Evolutionary conservation across 768 basidiomycete genomes (phyloP).

Genomic region (Psilocybe sp.): DNA sequence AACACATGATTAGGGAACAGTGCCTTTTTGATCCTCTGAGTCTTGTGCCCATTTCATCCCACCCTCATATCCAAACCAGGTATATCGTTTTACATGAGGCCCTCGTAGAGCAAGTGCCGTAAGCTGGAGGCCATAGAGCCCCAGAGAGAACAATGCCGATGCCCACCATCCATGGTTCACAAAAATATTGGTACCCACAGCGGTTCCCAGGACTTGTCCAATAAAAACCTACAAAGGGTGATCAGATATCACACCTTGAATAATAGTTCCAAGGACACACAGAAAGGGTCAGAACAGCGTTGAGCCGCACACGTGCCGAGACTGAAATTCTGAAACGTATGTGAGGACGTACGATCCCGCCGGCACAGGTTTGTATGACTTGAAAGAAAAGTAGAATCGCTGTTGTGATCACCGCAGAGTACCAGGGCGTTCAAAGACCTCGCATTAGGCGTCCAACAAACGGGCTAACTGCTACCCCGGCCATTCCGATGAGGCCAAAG

Average conservation of each 20-base stretch:
- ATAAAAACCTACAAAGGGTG: conserved; percentile 41
- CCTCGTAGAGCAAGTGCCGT: conserved; percentile 52
- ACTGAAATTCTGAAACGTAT: conserved; percentile 19
- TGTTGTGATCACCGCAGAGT: conserved; percentile 52
- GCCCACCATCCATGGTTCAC: conserved; percentile 63
- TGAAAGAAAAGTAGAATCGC: conserved; percentile 42
- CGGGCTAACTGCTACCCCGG: conserved; percentile 58
- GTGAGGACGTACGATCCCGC: conserved; percentile 26
- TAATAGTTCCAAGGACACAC: conserved; percentile 27
- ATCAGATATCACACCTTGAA: neutral
- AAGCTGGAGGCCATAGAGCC: conserved; percentile 48
- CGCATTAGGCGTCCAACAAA: conserved; percentile 61
- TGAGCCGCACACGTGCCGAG: conserved; percentile 55
- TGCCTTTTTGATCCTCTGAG: too few species aligned
- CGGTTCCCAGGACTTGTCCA: conserved; percentile 74
- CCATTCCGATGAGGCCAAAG: conserved; percentile 59
- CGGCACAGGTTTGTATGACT: conserved; percentile 56
- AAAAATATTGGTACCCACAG: conserved; percentile 63
- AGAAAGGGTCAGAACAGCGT: conserved; percentile 63
- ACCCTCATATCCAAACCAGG: conserved; percentile 54
- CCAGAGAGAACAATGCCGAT: conserved; percentile 50
- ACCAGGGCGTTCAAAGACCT: conserved; percentile 60
- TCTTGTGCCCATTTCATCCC: too few species aligned
- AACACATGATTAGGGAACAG: too few species aligned
- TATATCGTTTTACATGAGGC: conserved; percentile 45